Percentiles rank a stretch among this genome's conserved stretches.
These are phyloP conservation scores for Malbranchea cinnamomea DNA, from an alignment of 2,329 filamentous ascomycete genomes.

Conservation along the genomic window DNA sequence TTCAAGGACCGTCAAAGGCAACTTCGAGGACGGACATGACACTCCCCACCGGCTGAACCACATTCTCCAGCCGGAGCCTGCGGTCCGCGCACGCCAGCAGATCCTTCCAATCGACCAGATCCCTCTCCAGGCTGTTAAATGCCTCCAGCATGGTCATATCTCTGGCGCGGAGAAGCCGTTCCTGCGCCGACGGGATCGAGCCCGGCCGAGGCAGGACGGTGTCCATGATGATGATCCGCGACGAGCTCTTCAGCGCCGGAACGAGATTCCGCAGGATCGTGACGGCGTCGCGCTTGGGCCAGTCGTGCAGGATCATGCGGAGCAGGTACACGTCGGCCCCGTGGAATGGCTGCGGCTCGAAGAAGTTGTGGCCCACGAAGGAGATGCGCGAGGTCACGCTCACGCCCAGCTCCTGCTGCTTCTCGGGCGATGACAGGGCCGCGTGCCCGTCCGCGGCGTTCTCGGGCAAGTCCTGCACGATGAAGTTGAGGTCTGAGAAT, in stretches of 20 bases:
- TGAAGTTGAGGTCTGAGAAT: slow-evolving; percentile 28
- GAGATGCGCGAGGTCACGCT: slow-evolving; percentile 12
- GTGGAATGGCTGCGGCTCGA: slow-evolving; percentile 19
- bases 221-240: slow-evolving; percentile 20
- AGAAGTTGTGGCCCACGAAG: slow-evolving; percentile 24
- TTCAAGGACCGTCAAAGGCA: too few species aligned
- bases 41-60: slow-evolving; percentile 12
- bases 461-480: slow-evolving; percentile 31
- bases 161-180: slow-evolving; percentile 16
- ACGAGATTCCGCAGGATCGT: slow-evolving; percentile 21
- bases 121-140: slow-evolving; percentile 23
- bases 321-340: slow-evolving; percentile 22
- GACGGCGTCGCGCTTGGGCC: slow-evolving; percentile 22
- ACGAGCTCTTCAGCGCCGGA: slow-evolving; percentile 17
- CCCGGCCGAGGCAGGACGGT: slow-evolving; percentile 19
- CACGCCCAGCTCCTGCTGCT: slow-evolving; percentile 21
- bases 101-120: slow-evolving; percentile 18
- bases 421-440: slow-evolving; percentile 11
- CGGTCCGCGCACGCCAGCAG: slow-evolving; percentile 15
- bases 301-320: slow-evolving; percentile 28
- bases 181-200: slow-evolving; percentile 9
- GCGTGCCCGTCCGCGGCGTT: slow-evolving; percentile 12
- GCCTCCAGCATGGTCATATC: slow-evolving; percentile 24
- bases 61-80: slow-evolving; percentile 10
- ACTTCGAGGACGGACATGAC: slow-evolving; percentile 11